Evolutionary conservation across 73 alveolate genomes (phyloP), one percentile per base, ranked within the genome.

Genomic region (Breviolum minutum): DNA sequence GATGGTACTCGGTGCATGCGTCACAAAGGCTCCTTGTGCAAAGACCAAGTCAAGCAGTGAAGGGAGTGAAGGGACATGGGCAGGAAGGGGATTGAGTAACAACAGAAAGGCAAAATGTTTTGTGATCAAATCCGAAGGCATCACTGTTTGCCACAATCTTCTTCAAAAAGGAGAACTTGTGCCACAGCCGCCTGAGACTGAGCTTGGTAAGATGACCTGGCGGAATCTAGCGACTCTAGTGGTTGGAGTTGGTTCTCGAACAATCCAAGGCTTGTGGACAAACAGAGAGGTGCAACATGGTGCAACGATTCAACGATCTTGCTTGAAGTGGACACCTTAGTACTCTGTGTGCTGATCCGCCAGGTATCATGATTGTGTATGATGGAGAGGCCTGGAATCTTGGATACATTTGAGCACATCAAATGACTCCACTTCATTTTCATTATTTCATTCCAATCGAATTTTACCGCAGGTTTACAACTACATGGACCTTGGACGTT

Each of bases 1-100:
- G 92, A 83, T 83, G 92, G 92, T 26, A 83, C 92, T 61, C 92
- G 92, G 74, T 83, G 92, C 73, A 61, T 61, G 27, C 92, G 92
- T 29, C 88, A 80, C 88, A 80, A 80, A 80, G 88, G 88, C 69
- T 40, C 54, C 54, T 40, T 40, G 54, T 40, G 54, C 54, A 40
- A 40, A 40, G 54, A 40, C 54, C 54, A 40, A 40, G 54, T 40
- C 54, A 40, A 76, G 85, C 62, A 8, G 13, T 8, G 81, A 71
- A 71, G 81, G 32, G 81, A 8, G 13, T 8, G 81, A 71, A 71
- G 81, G 32, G 81, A 20, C 13, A 71, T 20, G 26, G 81, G 10
- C 32, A 20, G 81, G 32, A 71, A 71, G 81, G 82, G 13, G 9
- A 40, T 40, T 40, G 54, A 40, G 54, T 40, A 40, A 40, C 54